Evolutionary conservation across 495 filamentous ascomycete genomes (phyloP).

Genomic region (Daldinia caldariorum): DNA sequence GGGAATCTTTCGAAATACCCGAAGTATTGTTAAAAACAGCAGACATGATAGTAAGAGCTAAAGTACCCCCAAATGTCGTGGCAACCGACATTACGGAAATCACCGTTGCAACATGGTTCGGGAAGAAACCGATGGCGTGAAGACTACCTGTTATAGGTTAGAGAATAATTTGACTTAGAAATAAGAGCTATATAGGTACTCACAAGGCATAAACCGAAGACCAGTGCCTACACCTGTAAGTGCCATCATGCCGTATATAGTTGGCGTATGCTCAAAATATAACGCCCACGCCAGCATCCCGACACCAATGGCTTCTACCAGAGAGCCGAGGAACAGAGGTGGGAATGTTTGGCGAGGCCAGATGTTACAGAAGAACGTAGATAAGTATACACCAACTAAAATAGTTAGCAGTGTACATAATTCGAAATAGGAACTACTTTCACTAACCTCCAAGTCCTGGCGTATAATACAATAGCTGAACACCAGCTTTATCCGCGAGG

Average conservation of each 20-base stretch:
- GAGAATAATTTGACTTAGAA: neutral
- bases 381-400: constrained; percentile 61
- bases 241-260: constrained; percentile 69
- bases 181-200: constrained; percentile 38
- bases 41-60: constrained; percentile 67
- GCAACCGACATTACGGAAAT: constrained; percentile 63
- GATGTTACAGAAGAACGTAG: constrained; percentile 64
- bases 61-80: constrained; percentile 65
- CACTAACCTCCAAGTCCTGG: constrained; percentile 56
- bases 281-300: constrained; percentile 61
- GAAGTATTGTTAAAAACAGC: constrained; percentile 68
- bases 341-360: constrained; percentile 66
- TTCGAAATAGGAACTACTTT: neutral
- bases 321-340: constrained; percentile 59
- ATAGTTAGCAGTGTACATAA: neutral
- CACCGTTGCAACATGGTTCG: constrained; percentile 59
- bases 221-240: constrained; percentile 67
- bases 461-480: constrained; percentile 60
- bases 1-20: constrained; percentile 26
- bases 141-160: constrained; percentile 46
- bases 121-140: constrained; percentile 65
- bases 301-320: constrained; percentile 59
- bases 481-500: constrained; percentile 57
- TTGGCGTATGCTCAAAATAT: constrained; percentile 45
- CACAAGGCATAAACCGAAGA: constrained; percentile 53